Evolutionary conservation across 2,329 filamentous ascomycete species (phyloP).

Genomic region (Fusarium tricinctum): DNA sequence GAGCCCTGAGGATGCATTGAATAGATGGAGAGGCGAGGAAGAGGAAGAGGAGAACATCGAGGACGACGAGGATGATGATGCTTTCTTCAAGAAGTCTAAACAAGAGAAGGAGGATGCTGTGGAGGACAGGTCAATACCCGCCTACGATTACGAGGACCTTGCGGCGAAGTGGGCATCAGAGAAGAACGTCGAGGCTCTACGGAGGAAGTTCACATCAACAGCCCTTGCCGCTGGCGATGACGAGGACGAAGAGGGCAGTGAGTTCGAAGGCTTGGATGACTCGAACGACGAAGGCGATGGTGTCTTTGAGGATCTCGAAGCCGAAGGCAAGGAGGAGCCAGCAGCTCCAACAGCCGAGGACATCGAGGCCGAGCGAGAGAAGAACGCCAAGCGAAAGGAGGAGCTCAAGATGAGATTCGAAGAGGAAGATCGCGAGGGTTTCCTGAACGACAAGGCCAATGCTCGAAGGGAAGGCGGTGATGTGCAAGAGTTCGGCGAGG

Average conservation of each 20-base stretch:
- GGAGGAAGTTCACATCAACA: slow-evolving; percentile 80
- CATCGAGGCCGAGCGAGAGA: slow-evolving; percentile 89
- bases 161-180: slow-evolving; percentile 88
- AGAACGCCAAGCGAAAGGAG: slow-evolving; percentile 92
- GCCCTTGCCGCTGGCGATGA: slow-evolving; percentile 61
- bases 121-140: slow-evolving; percentile 84
- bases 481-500: slow-evolving; percentile 89
- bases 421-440: slow-evolving; percentile 97
- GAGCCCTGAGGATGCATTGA: slow-evolving; percentile 79
- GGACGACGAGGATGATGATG: slow-evolving; percentile 69
- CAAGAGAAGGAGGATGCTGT: slow-evolving; percentile 77
- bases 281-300: slow-evolving; percentile 67
- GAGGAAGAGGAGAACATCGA: slow-evolving; percentile 71
- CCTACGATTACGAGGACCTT: slow-evolving; percentile 83
- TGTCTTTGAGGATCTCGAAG: slow-evolving; percentile 71
- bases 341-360: slow-evolving; percentile 59
- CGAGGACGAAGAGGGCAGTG: slow-evolving; percentile 60
- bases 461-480: slow-evolving; percentile 77
- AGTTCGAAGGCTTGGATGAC: slow-evolving; percentile 69
- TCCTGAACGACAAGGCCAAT: slow-evolving; percentile 88
- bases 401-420: slow-evolving; percentile 95
- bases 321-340: slow-evolving; percentile 74
- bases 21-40: slow-evolving; percentile 81
- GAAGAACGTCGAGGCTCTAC: slow-evolving; percentile 81
- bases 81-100: slow-evolving; percentile 75